phyloP scores from a whole-genome alignment of 805 yeast genomes.

The Priceomyces fermenticarens region DNA sequence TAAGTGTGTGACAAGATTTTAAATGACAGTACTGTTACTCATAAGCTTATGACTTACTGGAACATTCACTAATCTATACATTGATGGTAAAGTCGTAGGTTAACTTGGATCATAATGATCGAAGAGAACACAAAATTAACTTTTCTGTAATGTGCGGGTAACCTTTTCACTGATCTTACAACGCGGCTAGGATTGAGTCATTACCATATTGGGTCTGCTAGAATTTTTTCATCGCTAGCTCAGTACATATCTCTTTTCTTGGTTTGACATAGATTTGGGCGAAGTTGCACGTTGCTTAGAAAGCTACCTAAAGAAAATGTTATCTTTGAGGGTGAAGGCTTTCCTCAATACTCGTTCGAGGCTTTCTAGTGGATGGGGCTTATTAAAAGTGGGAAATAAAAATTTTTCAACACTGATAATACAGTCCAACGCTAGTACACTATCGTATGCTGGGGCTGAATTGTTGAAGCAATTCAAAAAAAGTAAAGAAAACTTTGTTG shows the following conservation, averaged over 20 bases:
- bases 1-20: too few species aligned
- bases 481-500: constrained; percentile 66
- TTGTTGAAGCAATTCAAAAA: constrained; percentile 59
- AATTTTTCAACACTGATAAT: constrained; percentile 6
- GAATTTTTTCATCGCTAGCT: background rate
- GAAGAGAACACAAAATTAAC: background rate
- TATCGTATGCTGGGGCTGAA: constrained; percentile 60
- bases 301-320: constrained; percentile 3
- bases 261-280: background rate
- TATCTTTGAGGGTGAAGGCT: constrained; percentile 4
- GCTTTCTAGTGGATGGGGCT: constrained; percentile 3
- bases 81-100: too few species aligned
- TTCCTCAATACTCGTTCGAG: constrained; percentile 4
- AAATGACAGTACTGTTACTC: too few species aligned
- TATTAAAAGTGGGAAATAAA: constrained; percentile 4
- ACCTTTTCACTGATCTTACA: constrained; percentile 21
- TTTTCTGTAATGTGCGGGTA: constrained; percentile 11
- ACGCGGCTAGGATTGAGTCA: constrained; percentile 34
- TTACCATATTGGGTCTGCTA: constrained; percentile 24
- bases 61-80: too few species aligned
- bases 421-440: constrained; percentile 7
- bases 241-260: constrained; percentile 2
- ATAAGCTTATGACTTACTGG: too few species aligned
- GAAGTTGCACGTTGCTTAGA: background rate
- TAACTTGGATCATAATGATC: too few species aligned